Evolutionary conservation across 495 filamentous ascomycete genomes (phyloP).

Genomic region (Penicillium malachiteum): DNA sequence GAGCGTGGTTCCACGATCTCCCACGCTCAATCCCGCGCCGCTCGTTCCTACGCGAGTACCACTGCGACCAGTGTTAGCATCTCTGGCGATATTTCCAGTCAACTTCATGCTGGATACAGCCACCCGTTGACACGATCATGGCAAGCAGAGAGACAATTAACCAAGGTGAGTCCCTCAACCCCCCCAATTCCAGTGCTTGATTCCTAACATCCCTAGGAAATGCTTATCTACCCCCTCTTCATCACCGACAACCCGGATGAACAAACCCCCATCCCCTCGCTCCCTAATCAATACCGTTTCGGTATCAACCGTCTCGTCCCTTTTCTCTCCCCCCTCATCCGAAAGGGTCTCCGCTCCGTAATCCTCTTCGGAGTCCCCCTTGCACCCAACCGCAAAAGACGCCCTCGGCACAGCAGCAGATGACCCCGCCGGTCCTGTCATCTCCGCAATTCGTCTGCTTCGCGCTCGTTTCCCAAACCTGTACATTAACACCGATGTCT

Average conservation of each 20-base stretch:
- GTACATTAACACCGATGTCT: slow-evolving; percentile 90
- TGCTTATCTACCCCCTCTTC: slow-evolving; percentile 97
- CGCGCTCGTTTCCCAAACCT: slow-evolving; percentile 80
- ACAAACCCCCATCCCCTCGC: slow-evolving; percentile 82
- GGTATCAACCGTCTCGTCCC: slow-evolving; percentile 83
- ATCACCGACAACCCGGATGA: slow-evolving; percentile 92
- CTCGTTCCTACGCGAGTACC: slow-evolving; percentile 81
- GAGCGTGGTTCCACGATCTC: slow-evolving; percentile 69
- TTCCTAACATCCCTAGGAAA: slow-evolving; percentile 53
- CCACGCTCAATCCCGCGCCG: slow-evolving; percentile 63
- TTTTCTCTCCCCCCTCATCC: slow-evolving; percentile 80
- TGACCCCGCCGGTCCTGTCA: slow-evolving; percentile 88
- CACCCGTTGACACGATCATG: slow-evolving; percentile 88
- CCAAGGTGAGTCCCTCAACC: slow-evolving; percentile 63
- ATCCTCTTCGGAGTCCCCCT: slow-evolving; percentile 94
- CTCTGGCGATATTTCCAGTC: slow-evolving; percentile 86
- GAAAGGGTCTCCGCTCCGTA: slow-evolving; percentile 84
- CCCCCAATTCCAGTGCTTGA: no score
- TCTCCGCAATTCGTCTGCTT: slow-evolving; percentile 76
- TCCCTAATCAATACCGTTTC: slow-evolving; percentile 83
- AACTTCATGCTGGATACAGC: slow-evolving; percentile 91
- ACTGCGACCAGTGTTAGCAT: slow-evolving; percentile 93
- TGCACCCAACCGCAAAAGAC: slow-evolving; percentile 78
- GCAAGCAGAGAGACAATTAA: slow-evolving; percentile 96
- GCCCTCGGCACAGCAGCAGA: slow-evolving; percentile 90